phyloP scores from a whole-genome alignment of 2,329 filamentous ascomycete genomes.

The Ophiostoma sp. region DNA sequence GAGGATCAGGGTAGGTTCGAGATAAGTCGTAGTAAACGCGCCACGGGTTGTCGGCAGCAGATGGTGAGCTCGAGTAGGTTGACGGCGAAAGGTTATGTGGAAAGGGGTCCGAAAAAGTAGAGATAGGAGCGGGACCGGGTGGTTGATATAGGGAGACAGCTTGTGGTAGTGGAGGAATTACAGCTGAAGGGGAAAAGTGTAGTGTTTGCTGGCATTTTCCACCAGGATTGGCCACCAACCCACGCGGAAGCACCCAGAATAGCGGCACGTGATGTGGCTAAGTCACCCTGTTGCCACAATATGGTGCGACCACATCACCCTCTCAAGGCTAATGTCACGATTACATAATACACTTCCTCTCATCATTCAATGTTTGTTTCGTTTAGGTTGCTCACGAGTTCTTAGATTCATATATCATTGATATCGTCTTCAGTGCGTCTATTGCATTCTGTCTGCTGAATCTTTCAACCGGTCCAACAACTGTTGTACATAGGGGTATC shows the following conservation, averaged over 20 bases:
- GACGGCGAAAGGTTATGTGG: slow-evolving; percentile 2
- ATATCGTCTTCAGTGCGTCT: not conserved
- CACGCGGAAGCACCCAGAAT: not conserved
- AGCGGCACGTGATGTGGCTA: not conserved
- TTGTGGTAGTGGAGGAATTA: not conserved
- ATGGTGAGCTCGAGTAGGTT: not conserved
- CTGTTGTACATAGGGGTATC: not conserved
- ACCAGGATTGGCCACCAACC: not conserved
- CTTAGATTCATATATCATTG: too few relatives aligned
- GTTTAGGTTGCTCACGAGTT: too few relatives aligned
- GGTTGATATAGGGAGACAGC: slow-evolving; percentile 2
- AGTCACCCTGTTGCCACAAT: not conserved
- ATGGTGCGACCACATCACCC: not conserved
- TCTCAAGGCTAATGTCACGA: not conserved
- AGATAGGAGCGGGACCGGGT: slow-evolving; percentile 15
- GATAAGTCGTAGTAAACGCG: not conserved
- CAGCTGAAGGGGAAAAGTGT: too few relatives aligned
- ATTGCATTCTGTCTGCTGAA: not conserved
- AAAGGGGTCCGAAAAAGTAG: slow-evolving; percentile 13
- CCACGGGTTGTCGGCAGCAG: not conserved
- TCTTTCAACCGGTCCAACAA: not conserved
- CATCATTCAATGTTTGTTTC: too few relatives aligned
- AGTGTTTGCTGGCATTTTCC: slow-evolving; percentile 5
- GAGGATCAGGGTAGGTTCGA: not conserved
- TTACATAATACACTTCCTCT: not conserved